These are phyloP conservation scores for Phaffomyces thermotolerans DNA, from an alignment of 805 yeast genomes.

Conservation along the genomic window DNA sequence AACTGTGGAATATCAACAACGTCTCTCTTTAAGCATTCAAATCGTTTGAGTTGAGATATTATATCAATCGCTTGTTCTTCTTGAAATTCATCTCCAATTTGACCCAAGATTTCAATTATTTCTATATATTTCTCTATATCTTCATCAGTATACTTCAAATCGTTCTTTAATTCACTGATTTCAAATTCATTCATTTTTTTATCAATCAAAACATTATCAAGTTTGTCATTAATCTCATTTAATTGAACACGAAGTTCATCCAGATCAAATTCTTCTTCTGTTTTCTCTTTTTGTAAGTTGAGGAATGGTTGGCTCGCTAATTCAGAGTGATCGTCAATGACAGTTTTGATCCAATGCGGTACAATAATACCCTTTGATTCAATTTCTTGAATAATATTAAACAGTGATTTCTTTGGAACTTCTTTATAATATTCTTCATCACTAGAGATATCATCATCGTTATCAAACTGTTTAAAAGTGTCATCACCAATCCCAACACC, in stretches of 20 bases:
- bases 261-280: constrained; percentile 14
- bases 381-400: constrained; percentile 18
- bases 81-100: neutral
- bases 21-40: neutral
- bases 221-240: constrained; percentile 12
- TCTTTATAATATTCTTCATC: constrained; percentile 21
- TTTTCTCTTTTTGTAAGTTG: constrained; percentile 30
- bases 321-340: constrained; percentile 19
- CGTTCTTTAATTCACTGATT: neutral
- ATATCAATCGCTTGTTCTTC: neutral
- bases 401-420: constrained; percentile 22
- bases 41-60: neutral
- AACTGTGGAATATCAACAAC: constrained; percentile 9
- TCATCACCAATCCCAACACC: constrained; percentile 73
- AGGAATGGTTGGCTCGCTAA: constrained; percentile 30
- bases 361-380: constrained; percentile 15
- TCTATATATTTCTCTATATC: neutral
- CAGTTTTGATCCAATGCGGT: constrained; percentile 15
- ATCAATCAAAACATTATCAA: constrained; percentile 9
- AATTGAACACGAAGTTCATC: constrained; percentile 11
- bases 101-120: neutral
- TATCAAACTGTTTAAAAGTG: constrained; percentile 11
- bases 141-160: neutral
- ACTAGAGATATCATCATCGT: constrained; percentile 13
- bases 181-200: constrained; percentile 11